These are phyloP conservation scores for Typha latifolia DNA, from an alignment of 176 grass and related monocot genomes.

Conservation along the genomic window DNA sequence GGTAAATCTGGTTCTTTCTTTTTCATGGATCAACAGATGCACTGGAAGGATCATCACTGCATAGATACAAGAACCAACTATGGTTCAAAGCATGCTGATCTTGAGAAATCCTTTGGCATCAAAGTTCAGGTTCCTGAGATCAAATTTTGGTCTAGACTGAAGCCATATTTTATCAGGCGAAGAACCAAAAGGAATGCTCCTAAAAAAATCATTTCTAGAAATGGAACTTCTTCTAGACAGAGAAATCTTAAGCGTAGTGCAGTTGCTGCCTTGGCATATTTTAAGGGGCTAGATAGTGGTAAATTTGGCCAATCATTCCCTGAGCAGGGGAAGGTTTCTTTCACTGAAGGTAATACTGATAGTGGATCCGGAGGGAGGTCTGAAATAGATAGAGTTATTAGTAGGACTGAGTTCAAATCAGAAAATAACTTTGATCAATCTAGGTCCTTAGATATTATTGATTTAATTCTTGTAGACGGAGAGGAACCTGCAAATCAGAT, in stretches of 20 bases:
- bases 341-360: constrained; percentile 31
- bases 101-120: constrained; percentile 63
- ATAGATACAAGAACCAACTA: constrained; percentile 41
- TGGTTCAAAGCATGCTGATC: constrained; percentile 55
- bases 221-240: constrained; percentile 61
- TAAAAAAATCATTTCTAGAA: constrained; percentile 43
- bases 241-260: constrained; percentile 73
- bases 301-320: constrained; percentile 24
- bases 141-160: constrained; percentile 58
- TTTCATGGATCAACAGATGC: constrained; percentile 71
- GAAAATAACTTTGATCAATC: not conserved
- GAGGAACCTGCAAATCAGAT: constrained; percentile 20
- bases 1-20: constrained; percentile 35
- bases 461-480: constrained; percentile 8
- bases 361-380: constrained; percentile 3
- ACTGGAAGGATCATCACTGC: constrained; percentile 56
- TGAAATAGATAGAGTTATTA: constrained; percentile 6
- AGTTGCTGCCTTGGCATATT: constrained; percentile 64
- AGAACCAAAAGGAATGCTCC: constrained; percentile 51
- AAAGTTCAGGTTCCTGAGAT: constrained; percentile 40
- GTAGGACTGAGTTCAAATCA: not conserved
- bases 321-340: constrained; percentile 28
- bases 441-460: not conserved
- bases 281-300: constrained; percentile 28
- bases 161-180: constrained; percentile 30